These are phyloP conservation scores for Allium sativum DNA, from an alignment of 106 monocot genomes.

Conservation along the genomic window DNA sequence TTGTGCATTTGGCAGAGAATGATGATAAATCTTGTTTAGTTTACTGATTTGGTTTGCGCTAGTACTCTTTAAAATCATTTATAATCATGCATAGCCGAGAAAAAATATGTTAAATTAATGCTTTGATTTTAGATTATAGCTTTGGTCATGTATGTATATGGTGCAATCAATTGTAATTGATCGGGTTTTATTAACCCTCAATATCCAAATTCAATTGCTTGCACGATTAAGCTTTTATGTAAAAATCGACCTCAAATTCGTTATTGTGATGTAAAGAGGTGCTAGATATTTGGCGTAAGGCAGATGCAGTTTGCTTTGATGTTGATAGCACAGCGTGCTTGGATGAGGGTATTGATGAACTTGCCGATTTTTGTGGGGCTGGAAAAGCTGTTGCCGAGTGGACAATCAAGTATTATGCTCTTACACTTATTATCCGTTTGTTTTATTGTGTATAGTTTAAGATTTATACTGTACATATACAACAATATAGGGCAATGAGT, in stretches of 20 bases:
- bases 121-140: not conserved
- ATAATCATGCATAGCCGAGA: not conserved
- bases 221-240: not conserved
- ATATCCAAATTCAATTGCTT: not conserved
- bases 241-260: not conserved
- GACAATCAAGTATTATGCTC: conserved; percentile 54
- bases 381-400: conserved; percentile 95
- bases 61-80: too few species aligned
- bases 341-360: conserved; percentile 97
- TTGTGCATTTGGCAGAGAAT: too few species aligned
- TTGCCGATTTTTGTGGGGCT: conserved; percentile 93
- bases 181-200: too few species aligned
- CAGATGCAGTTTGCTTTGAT: conserved; percentile 92
- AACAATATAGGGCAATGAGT: conserved; percentile 69
- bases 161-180: not conserved
- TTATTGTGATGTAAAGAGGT: conserved; percentile 38
- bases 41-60: too few species aligned
- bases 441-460: too few species aligned
- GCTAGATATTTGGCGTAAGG: conserved; percentile 63
- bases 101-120: not conserved
- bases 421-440: not conserved
- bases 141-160: not conserved
- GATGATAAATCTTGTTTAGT: too few species aligned
- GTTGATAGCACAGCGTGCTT: conserved; percentile 95
- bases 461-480: too few species aligned